A percentile compares a stretch with the other conserved stretches of the same genome.
These are phyloP conservation scores for Pythium insidiosum DNA, from an alignment of 352 stramenopile genomes.

Conservation along the genomic window DNA sequence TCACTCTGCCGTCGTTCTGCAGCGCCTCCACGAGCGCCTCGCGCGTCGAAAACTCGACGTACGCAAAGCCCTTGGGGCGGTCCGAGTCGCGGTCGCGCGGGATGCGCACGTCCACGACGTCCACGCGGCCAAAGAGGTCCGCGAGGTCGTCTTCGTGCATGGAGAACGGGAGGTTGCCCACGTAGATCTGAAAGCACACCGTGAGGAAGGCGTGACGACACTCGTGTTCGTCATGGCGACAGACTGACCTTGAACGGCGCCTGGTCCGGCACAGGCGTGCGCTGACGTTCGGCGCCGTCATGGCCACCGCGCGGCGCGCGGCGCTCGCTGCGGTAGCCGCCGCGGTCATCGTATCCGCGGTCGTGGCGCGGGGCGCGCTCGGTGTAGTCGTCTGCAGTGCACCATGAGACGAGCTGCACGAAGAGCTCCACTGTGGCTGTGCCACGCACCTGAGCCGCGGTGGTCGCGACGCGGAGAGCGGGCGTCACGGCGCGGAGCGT, in stretches of 20 bases:
- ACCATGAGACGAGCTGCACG: not conserved
- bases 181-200: constrained; percentile 33
- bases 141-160: constrained; percentile 61
- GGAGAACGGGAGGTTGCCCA: constrained; percentile 78
- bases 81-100: constrained; percentile 52
- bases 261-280: constrained; percentile 72
- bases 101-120: constrained; percentile 66
- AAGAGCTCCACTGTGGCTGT: not conserved
- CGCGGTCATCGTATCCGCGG: constrained; percentile 5
- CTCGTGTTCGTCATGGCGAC: not conserved
- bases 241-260: constrained; percentile 81
- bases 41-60: constrained; percentile 72
- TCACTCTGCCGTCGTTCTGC: constrained; percentile 38
- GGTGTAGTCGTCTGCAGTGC: constrained; percentile 15
- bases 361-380: constrained; percentile 17
- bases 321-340: constrained; percentile 7
- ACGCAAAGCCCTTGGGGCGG: constrained; percentile 76
- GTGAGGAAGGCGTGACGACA: too few relatives aligned
- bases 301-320: constrained; percentile 14
- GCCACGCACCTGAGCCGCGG: constrained; percentile 3
- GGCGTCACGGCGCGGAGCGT: too few relatives aligned
- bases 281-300: constrained; percentile 31
- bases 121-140: constrained; percentile 47
- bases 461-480: too few relatives aligned
- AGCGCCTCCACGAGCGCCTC: constrained; percentile 62